Conservation (phyloP, 345 rosid genomes). For the Hibiscus trionum region DNA sequence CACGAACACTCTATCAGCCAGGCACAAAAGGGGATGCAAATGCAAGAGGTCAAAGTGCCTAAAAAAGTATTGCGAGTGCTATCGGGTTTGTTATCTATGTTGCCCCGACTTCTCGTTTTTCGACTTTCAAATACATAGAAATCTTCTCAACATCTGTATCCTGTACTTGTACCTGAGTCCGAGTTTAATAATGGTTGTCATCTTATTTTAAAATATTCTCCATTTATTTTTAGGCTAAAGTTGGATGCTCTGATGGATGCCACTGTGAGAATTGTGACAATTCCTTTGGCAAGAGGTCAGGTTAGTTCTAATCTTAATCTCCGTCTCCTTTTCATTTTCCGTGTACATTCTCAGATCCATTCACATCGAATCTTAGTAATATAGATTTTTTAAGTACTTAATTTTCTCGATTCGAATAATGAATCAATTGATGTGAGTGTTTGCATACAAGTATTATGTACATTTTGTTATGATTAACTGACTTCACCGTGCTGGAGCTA, state of each 20-base stretch:
- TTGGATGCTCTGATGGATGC: conserved; percentile 42
- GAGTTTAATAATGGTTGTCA: background rate
- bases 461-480: background rate
- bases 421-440: background rate
- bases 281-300: conserved; percentile 28
- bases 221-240: conserved; percentile 25
- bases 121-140: background rate
- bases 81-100: conserved; percentile 27
- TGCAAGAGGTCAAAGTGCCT: conserved; percentile 44
- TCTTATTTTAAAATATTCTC: background rate
- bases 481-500: background rate
- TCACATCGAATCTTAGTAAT: background rate
- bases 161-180: background rate
- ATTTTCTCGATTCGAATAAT: background rate
- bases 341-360: too few species aligned
- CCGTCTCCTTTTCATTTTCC: background rate
- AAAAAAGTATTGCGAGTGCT: conserved; percentile 47
- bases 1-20: conserved; percentile 26
- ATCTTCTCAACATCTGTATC: too few species aligned
- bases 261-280: conserved; percentile 39
- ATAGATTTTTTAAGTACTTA: background rate
- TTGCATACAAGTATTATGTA: background rate
- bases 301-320: conserved; percentile 10
- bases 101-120: background rate
- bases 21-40: conserved; percentile 47